Conservation (phyloP, 345 rosid species). For the Punica granatum region DNA sequence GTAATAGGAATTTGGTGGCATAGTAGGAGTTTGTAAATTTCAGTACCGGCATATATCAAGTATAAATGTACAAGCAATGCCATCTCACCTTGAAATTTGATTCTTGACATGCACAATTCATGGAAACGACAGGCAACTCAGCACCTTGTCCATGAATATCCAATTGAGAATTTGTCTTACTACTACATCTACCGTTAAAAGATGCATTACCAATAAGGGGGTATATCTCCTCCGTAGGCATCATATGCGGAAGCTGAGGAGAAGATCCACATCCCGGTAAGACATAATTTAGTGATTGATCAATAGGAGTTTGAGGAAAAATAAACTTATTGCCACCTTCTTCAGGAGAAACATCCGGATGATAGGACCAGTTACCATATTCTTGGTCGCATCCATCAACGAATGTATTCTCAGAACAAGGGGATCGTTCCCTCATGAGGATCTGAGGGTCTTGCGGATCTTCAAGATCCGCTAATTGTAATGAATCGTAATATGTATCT, state of each 20-base stretch:
- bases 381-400: neutral
- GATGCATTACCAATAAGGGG: neutral
- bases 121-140: no score
- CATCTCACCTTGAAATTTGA: constrained; percentile 1
- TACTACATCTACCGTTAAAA: neutral
- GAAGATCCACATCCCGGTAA: neutral
- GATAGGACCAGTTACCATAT: neutral
- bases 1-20: neutral
- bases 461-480: neutral
- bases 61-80: neutral
- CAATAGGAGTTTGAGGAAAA: neutral
- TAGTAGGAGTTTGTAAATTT: neutral
- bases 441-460: neutral
- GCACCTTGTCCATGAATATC: constrained; percentile 1
- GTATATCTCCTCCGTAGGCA: constrained; percentile 1
- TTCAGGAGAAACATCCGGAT: neutral
- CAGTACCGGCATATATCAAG: neutral
- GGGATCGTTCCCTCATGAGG: neutral
- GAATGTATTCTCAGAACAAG: neutral
- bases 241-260: neutral
- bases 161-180: neutral
- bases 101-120: neutral
- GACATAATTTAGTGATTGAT: neutral
- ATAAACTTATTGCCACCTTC: neutral
- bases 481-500: neutral